These are phyloP conservation scores for Tylopilus felleus DNA, from an alignment of 768 basidiomycete genomes.

Conservation along the genomic window DNA sequence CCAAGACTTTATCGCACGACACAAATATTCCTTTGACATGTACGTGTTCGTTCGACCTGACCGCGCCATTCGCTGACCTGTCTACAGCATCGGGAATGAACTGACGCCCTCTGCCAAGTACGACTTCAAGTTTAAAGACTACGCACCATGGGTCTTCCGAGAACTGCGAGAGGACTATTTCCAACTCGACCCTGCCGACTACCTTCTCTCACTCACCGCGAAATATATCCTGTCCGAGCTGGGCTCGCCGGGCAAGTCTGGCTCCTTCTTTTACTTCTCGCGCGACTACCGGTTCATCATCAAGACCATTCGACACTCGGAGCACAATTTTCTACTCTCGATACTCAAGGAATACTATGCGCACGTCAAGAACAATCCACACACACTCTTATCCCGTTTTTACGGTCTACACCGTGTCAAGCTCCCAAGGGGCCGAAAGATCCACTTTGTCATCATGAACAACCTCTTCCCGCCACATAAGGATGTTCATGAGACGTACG, in stretches of 20 bases:
- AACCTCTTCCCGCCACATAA: constrained; percentile 97
- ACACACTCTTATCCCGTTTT: constrained; percentile 90
- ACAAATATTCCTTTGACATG: constrained; percentile 99
- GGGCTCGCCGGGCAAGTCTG: constrained; percentile 97
- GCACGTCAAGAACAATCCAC: constrained; percentile 87
- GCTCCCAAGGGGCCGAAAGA: constrained; percentile 88
- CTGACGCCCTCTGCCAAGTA: constrained; percentile 96
- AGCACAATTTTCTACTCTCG: constrained; percentile 88
- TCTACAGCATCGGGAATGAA: constrained; percentile 85
- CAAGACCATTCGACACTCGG: constrained; percentile 94
- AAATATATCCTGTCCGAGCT: constrained; percentile 98
- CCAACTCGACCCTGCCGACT: constrained; percentile 95
- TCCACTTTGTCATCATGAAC: constrained; percentile 99
- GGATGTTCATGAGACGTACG: constrained; percentile 97
- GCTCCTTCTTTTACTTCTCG: constrained; percentile 99
- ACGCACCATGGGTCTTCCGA: constrained; percentile 97
- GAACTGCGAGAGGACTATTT: constrained; percentile 93
- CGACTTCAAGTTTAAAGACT: constrained; percentile 99
- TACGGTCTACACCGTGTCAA: constrained; percentile 98
- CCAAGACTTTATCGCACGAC: constrained; percentile 83
- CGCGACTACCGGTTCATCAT: constrained; percentile 99
- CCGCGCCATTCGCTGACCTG: constrained; percentile 1
- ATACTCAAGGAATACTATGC: constrained; percentile 82
- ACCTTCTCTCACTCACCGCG: constrained; percentile 91
- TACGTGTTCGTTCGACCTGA: constrained; percentile 35